Percentiles rank a stretch among this genome's conserved stretches.
phyloP scores from a whole-genome alignment of 805 yeast species.

The Ogataea pignaliae region DNA sequence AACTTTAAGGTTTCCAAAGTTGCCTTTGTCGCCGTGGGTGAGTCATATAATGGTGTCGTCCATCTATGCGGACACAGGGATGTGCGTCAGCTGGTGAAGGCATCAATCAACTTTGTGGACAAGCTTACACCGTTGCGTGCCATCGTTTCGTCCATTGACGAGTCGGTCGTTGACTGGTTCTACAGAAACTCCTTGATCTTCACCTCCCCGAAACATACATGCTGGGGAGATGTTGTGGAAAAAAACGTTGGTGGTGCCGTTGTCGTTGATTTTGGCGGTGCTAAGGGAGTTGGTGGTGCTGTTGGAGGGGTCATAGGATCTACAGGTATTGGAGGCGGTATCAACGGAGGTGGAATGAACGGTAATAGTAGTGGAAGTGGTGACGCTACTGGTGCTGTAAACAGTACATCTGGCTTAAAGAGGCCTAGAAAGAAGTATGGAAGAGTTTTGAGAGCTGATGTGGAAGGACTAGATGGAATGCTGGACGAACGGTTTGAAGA shows the following conservation, averaged over 20 bases:
- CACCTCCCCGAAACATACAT: constrained; percentile 66
- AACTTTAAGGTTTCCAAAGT: constrained; percentile 69
- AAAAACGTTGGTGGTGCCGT: neutral
- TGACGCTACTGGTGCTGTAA: constrained; percentile 1
- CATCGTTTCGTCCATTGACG: constrained; percentile 83
- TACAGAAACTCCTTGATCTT: constrained; percentile 80
- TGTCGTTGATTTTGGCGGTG: neutral
- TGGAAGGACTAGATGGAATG: constrained; percentile 71
- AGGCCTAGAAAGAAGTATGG: constrained; percentile 90
- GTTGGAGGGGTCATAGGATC: neutral
- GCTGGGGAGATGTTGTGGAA: constrained; percentile 58
- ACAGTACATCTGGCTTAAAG: constrained; percentile 35
- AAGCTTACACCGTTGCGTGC: constrained; percentile 65
- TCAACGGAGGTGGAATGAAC: neutral
- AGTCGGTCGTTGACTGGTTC: constrained; percentile 87
- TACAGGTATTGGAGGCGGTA: neutral
- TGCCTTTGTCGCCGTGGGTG: constrained; percentile 84
- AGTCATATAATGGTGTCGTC: constrained; percentile 80
- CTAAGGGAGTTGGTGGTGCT: constrained; percentile 8
- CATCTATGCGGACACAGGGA: constrained; percentile 84
- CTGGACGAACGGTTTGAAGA: constrained; percentile 81
- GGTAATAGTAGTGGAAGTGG: neutral
- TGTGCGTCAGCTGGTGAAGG: constrained; percentile 57
- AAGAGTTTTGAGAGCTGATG: constrained; percentile 70
- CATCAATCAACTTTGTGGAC: constrained; percentile 67